Evolutionary conservation across 345 rosid species (phyloP).

Genomic region (Eucalyptus cloeziana): DNA sequence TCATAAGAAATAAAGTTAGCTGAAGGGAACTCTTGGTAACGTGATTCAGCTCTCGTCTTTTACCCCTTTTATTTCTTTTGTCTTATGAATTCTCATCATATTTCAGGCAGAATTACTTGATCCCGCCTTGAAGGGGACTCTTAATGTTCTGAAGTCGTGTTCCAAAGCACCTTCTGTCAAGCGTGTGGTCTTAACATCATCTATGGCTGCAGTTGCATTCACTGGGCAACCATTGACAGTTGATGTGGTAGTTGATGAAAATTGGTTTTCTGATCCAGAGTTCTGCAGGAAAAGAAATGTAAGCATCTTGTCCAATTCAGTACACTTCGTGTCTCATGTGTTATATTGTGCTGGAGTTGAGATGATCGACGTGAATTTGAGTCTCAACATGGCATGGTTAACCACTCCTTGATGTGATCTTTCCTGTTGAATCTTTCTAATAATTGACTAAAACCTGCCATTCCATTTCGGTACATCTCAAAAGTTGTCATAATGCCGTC

Average conservation of each 20-base stretch:
- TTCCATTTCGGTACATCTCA: not conserved
- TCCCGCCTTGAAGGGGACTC: slow-evolving; percentile 84
- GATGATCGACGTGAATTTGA: not conserved
- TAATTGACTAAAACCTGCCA: not conserved
- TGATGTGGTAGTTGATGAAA: slow-evolving; percentile 64
- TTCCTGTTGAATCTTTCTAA: not conserved
- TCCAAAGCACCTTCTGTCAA: slow-evolving; percentile 48
- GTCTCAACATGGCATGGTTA: not conserved
- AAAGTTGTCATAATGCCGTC: not conserved
- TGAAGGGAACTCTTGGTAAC: not conserved
- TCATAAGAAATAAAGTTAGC: not conserved
- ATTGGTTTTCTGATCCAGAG: slow-evolving; percentile 62
- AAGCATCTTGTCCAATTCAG: not conserved
- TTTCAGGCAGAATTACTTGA: slow-evolving; percentile 68
- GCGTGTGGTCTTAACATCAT: slow-evolving; percentile 74
- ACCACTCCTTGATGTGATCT: not conserved
- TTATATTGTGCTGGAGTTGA: not conserved
- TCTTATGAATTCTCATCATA: not conserved
- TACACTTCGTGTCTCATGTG: not conserved
- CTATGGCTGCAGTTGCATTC: slow-evolving; percentile 55
- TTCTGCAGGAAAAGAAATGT: slow-evolving; percentile 44
- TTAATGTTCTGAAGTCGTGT: slow-evolving; percentile 75
- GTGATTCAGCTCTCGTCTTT: not conserved
- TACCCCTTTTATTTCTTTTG: not conserved
- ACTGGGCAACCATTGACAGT: slow-evolving; percentile 54